A percentile compares a stretch with the other conserved stretches of the same genome.
Conservation (phyloP, 495 filamentous ascomycete species). For the Aspergillus cristatus region DNA sequence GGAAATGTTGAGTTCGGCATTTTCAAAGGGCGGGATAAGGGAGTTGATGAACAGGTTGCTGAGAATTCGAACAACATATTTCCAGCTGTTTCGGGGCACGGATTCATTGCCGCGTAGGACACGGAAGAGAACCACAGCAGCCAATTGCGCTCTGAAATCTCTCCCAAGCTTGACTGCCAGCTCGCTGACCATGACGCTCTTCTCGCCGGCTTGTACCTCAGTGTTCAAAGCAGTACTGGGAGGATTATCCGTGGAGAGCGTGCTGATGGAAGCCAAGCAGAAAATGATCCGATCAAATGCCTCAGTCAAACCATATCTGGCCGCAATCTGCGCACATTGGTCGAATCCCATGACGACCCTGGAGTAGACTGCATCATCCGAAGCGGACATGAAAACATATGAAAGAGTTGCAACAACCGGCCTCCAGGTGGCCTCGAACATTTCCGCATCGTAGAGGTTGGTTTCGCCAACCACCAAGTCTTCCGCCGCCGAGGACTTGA, state of each 20-base stretch:
- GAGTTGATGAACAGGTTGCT: slow-evolving; percentile 95
- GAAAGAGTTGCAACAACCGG: slow-evolving; percentile 89
- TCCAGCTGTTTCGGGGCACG: slow-evolving; percentile 71
- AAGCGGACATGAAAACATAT: slow-evolving; percentile 98
- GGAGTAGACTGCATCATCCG: slow-evolving; percentile 93
- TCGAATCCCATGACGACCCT: slow-evolving; percentile 90
- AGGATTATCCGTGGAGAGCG: slow-evolving; percentile 60
- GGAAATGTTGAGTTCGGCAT: slow-evolving; percentile 61
- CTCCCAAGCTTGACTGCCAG: slow-evolving; percentile 92
- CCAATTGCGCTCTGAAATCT: slow-evolving; percentile 87
- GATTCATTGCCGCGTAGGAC: slow-evolving; percentile 77
- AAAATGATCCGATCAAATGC: slow-evolving; percentile 86
- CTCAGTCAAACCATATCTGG: slow-evolving; percentile 73
- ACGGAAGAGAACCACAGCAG: slow-evolving; percentile 86
- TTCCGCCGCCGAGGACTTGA: slow-evolving; percentile 71
- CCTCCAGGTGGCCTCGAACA: slow-evolving; percentile 95
- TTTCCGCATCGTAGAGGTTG: slow-evolving; percentile 92
- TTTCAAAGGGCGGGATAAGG: slow-evolving; percentile 77
- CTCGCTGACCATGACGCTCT: slow-evolving; percentile 98
- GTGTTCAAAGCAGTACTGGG: slow-evolving; percentile 89
- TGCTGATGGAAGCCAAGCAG: slow-evolving; percentile 82
- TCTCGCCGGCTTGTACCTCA: slow-evolving; percentile 84
- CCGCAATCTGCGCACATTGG: slow-evolving; percentile 90
- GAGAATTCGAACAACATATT: slow-evolving; percentile 80
- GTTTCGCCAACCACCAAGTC: slow-evolving; percentile 75